Evolutionary conservation across 768 basidiomycete genomes (phyloP).

Genomic region (Naganishia kalamii): DNA sequence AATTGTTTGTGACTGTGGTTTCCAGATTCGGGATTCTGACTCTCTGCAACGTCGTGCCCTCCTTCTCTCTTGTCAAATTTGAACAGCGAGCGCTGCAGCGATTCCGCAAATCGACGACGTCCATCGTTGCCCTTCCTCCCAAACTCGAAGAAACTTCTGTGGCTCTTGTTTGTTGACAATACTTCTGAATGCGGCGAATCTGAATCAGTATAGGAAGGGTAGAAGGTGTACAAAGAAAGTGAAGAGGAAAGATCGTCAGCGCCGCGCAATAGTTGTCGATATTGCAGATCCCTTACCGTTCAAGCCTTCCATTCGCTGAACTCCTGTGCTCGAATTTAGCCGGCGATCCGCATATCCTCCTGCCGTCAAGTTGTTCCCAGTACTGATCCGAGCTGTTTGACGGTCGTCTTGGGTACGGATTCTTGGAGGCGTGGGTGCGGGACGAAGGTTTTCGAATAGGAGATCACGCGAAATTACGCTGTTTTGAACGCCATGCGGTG

Average conservation of each 20-base stretch:
- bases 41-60: no score
- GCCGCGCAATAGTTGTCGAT: no score
- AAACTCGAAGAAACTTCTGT: not conserved
- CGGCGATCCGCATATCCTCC: not conserved
- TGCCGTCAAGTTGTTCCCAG: not conserved
- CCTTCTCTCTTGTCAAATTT: no score
- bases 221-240: no score
- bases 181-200: not conserved
- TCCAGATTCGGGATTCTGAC: no score
- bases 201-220: no score
- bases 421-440: not conserved
- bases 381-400: not conserved
- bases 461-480: not conserved
- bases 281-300: no score
- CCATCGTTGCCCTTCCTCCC: not conserved
- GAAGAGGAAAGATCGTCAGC: no score
- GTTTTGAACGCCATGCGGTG: not conserved
- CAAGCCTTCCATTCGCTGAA: no score
- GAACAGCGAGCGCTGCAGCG: not conserved
- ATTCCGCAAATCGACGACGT: not conserved
- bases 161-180: not conserved
- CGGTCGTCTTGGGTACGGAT: not conserved
- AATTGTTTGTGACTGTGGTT: no score
- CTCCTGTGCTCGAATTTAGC: not conserved
- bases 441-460: constrained; percentile 1